These are phyloP conservation scores for Huiozyma naganishii DNA, from an alignment of 805 yeast genomes.

Conservation along the genomic window DNA sequence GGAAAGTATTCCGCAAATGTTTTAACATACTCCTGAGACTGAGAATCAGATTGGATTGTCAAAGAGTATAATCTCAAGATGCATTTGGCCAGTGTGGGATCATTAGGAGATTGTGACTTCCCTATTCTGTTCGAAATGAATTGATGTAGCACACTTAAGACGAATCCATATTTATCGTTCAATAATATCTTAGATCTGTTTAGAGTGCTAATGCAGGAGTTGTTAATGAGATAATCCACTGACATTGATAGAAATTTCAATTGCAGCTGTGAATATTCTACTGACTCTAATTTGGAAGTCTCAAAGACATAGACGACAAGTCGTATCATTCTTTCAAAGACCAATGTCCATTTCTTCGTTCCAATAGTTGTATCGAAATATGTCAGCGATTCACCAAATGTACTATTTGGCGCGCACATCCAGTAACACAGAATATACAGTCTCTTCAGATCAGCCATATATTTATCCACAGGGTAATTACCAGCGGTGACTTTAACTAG, in stretches of 20 bases:
- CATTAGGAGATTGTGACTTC: conserved; percentile 5
- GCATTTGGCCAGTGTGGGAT: conserved; percentile 5
- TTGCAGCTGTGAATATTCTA: conserved; percentile 8
- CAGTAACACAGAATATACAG: conserved; percentile 17
- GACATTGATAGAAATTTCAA: conserved; percentile 10
- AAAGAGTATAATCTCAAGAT: conserved; percentile 17
- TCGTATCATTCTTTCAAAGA: conserved; percentile 19
- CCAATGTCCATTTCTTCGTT: conserved; percentile 15
- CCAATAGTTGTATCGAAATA: conserved; percentile 12
- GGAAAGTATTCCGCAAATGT: conserved; percentile 13
- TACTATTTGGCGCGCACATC: conserved; percentile 10
- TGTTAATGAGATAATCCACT: conserved; percentile 8
- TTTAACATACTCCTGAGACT: conserved; percentile 3
- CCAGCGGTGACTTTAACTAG: conserved; percentile 10
- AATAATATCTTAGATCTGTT: conserved; percentile 5
- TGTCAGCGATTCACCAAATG: conserved; percentile 9
- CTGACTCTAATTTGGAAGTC: conserved; percentile 6
- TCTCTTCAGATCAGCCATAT: conserved; percentile 6
- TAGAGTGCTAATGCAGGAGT: conserved; percentile 1
- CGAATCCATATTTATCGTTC: conserved; percentile 12
- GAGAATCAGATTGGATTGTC: not conserved
- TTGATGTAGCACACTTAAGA: conserved; percentile 7
- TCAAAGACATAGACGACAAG: conserved; percentile 17
- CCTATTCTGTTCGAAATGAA: conserved; percentile 9
- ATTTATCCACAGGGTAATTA: conserved; percentile 5